phyloP scores from a whole-genome alignment of 179 eudicot genomes.

The Amaranthus tricolor region DNA sequence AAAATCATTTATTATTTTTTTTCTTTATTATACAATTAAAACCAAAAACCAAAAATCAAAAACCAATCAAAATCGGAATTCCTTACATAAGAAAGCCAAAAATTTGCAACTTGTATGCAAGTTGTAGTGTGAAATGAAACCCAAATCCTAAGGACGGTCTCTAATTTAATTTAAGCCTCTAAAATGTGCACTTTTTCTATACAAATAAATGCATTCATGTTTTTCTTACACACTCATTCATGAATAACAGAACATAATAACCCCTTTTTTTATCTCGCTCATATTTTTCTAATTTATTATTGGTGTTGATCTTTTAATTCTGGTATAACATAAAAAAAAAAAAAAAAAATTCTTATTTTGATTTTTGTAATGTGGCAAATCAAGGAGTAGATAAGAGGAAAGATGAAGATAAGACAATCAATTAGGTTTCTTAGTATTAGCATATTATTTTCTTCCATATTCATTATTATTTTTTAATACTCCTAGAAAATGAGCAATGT shows the following conservation, averaged over 20 bases:
- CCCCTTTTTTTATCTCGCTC: not conserved
- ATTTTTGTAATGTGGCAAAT: too few species aligned
- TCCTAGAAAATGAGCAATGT: slow-evolving; percentile 7
- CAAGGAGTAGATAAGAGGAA: too few species aligned
- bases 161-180: not conserved
- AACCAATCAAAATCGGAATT: too few species aligned
- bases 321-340: too few species aligned
- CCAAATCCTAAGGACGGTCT: not conserved
- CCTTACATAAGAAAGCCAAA: too few species aligned
- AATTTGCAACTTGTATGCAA: not conserved
- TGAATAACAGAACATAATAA: not conserved
- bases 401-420: too few species aligned
- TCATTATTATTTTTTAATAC: not conserved
- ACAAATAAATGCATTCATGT: slow-evolving; percentile 25
- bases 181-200: slow-evolving; percentile 12
- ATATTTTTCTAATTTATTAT: not conserved
- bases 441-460: not conserved
- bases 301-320: too few species aligned
- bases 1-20: too few species aligned
- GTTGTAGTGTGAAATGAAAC: not conserved
- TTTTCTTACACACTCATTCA: slow-evolving; percentile 18
- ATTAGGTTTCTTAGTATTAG: not conserved
- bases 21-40: too few species aligned
- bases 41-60: too few species aligned
- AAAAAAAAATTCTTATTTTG: too few species aligned